Conservation (phyloP, 345 rosid genomes). For the Syzygium oleosum region DNA sequence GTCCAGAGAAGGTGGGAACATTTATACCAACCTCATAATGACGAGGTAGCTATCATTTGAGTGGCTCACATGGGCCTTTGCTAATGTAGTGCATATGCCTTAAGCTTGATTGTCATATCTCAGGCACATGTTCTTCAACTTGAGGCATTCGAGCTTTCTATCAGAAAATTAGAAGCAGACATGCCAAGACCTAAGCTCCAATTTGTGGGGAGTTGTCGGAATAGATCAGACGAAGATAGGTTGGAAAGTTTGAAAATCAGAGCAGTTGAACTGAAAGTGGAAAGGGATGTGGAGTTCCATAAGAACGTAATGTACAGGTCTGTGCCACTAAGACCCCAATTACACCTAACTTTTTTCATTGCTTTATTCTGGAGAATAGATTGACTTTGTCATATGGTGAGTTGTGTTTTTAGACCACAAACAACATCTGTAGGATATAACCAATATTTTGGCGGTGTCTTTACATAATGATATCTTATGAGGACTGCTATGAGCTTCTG, state of each 20-base stretch:
- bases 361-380: background rate
- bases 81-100: background rate
- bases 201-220: conserved; percentile 94
- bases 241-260: conserved; percentile 61
- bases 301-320: conserved; percentile 79
- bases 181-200: conserved; percentile 73
- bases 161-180: conserved; percentile 35
- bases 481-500: background rate
- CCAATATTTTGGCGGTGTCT: background rate
- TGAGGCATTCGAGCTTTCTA: conserved; percentile 68
- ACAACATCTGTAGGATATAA: background rate
- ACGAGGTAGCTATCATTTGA: conserved; percentile 16
- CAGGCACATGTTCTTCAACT: conserved; percentile 96
- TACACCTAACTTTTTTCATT: background rate
- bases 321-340: background rate
- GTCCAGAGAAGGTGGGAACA: conserved; percentile 95
- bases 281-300: conserved; percentile 57
- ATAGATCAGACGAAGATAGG: conserved; percentile 74
- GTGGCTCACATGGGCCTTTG: conserved; percentile 13
- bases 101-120: conserved; percentile 17
- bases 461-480: background rate
- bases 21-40: conserved; percentile 18
- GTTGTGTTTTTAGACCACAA: background rate
- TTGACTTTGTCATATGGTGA: background rate
- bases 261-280: conserved; percentile 59